Evolutionary conservation across 2,329 filamentous ascomycete species (phyloP), one percentile per base, ranked within the genome.

Genomic region (Verticillium tricorpus): DNA sequence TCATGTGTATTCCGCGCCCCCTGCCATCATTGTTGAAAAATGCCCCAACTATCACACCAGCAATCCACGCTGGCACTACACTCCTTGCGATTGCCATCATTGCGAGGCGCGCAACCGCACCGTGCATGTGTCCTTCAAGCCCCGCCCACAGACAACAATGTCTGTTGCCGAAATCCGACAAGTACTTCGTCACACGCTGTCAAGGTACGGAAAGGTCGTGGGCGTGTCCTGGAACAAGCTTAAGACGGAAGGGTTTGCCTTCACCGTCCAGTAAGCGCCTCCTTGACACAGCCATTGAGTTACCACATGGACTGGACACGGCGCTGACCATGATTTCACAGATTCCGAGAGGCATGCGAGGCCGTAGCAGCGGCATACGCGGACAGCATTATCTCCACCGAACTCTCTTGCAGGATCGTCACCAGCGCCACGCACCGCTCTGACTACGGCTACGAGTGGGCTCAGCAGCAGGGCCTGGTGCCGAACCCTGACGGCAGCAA

Each of bases 361-460:
- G 28, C 14, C 37, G 58, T 2, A 32, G 56, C 25, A 57, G 34
- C 39, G 11, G 58, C 52, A 11, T 9, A 35, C 17, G 28, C 39
- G 6, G 9, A 28, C 17, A n/a, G 19, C 5, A 14, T 60, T n/a
- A 14, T 9, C 1, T 25, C 15, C 14, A 2, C 14, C 11, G 61
- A 57, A 22, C n/a, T 62, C 11, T 25, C n/a, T 5, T 60, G 58
- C 12, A 57, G 12, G 9, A n/a, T 62, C n/a, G 45, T 17, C 19
- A 57, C 32, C 12, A 32, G 50, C 12, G 54, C 58, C 22, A 37
- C 56, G 14, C 58, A 62, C 19, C 61, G 58, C 25, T 57, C 61
- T 5, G 2, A 56, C 7, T 60, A 62, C 35, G 61, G 31, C 17
- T 17, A n/a, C 17, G 55, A 32, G 22, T 56, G 45, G 45, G 45